Evolutionary conservation across 148 eudicot genomes (phyloP), one percentile per base, ranked within the genome.

Genomic region (Hydrangea macrophylla): DNA sequence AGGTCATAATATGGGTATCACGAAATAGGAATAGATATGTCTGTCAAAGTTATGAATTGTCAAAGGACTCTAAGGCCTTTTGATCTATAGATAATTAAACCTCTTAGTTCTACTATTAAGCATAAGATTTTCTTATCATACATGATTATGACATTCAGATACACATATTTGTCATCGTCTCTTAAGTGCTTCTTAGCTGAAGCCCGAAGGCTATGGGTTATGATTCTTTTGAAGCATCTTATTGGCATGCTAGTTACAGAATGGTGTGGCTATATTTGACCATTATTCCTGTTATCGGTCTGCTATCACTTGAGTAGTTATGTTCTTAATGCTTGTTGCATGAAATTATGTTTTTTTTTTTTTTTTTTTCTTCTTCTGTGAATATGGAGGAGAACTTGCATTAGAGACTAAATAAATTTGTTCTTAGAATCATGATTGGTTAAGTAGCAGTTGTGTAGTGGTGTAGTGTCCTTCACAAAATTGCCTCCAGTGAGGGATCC

Each of bases 351-450:
- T 35, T 35, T 18, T 25, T 17, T 55, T 55, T 30, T 18, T 32
- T 24, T 55, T 6, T 6, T 18, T 10, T 50, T 69, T 2, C 23
- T 32, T 33, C n/a, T 12, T 22, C 53, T 1, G 8, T 48, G 53
- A 48, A 48, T 48, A 48, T 48, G 53, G 7, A 33, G 9, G 62
- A 62, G 53, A 55, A 63, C 55, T 25, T 55, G 25, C 28, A 51
- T 42, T 39, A 55, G 31, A 55, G 32, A 51, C 15, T 15, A 31
- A 18, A 51, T 60, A 23, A 12, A 9, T 17, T 36, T 60, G 54
- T 48, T 70, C 53, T 3, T 5, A 53, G 35, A 25, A 36, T 36
- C 53, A 31, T 65, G 9, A 25, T 67, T 23, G 23, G 60, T 67
- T 32, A 25, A n/a, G 24, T 67, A 31, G 6, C 15, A 54, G 27